These are phyloP conservation scores for Aureobasidium leucospermi DNA, from an alignment of 2,329 filamentous ascomycete genomes.

Conservation along the genomic window DNA sequence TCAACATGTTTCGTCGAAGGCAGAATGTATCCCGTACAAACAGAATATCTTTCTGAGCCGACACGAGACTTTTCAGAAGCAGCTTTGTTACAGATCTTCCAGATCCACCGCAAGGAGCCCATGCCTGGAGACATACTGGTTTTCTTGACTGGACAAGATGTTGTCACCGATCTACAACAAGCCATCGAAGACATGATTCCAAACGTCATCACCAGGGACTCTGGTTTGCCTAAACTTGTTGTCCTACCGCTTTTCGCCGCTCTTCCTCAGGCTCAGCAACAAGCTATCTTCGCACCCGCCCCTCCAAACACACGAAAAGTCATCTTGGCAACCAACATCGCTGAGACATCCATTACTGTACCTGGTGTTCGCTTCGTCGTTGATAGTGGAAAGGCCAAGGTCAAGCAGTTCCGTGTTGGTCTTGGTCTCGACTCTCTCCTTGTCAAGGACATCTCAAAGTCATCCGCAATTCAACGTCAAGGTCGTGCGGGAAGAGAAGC, in stretches of 20 bases:
- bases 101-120: slow-evolving; percentile 79
- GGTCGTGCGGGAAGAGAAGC: slow-evolving; percentile 92
- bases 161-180: slow-evolving; percentile 74
- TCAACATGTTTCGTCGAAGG: slow-evolving; percentile 68
- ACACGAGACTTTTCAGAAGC: slow-evolving; percentile 77
- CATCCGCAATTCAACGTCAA: slow-evolving; percentile 82
- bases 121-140: slow-evolving; percentile 91
- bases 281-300: slow-evolving; percentile 73
- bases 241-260: slow-evolving; percentile 84
- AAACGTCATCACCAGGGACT: slow-evolving; percentile 60
- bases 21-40: slow-evolving; percentile 76
- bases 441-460: slow-evolving; percentile 84
- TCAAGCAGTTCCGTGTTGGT: slow-evolving; percentile 80
- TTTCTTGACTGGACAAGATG: slow-evolving; percentile 87
- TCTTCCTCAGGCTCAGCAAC: slow-evolving; percentile 77
- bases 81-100: slow-evolving; percentile 73
- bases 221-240: slow-evolving; percentile 55
- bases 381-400: slow-evolving; percentile 87
- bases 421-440: slow-evolving; percentile 86
- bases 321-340: slow-evolving; percentile 91
- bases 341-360: slow-evolving; percentile 96
- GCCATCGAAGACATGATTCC: slow-evolving; percentile 71
- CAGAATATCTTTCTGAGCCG: slow-evolving; percentile 64
- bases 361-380: slow-evolving; percentile 87
- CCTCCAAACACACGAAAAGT: slow-evolving; percentile 75